These are phyloP conservation scores for Colletotrichum nymphaeae DNA, from an alignment of 2,329 filamentous ascomycete species.

Conservation along the genomic window DNA sequence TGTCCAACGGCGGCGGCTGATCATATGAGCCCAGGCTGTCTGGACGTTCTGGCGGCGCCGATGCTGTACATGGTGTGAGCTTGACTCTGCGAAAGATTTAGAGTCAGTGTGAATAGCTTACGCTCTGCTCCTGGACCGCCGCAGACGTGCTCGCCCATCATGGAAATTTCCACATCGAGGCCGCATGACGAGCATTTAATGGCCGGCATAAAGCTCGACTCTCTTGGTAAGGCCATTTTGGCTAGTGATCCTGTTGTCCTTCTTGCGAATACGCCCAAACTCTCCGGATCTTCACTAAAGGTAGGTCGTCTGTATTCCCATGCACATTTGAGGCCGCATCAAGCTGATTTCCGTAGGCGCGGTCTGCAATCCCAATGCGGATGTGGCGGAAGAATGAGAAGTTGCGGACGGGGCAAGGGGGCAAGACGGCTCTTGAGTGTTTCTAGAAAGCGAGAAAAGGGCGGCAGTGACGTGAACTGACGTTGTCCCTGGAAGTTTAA, in stretches of 20 bases:
- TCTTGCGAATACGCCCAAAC: background rate
- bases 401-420: background rate
- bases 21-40: slow-evolving; percentile 44
- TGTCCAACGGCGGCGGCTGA: slow-evolving; percentile 41
- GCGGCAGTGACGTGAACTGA: slow-evolving; percentile 29
- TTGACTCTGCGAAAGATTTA: slow-evolving; percentile 24
- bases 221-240: slow-evolving; percentile 64
- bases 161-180: slow-evolving; percentile 81
- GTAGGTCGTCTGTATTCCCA: slow-evolving; percentile 14
- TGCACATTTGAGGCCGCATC: slow-evolving; percentile 27
- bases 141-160: slow-evolving; percentile 89
- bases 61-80: slow-evolving; percentile 40
- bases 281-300: slow-evolving; percentile 8
- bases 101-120: slow-evolving; percentile 40
- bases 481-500: slow-evolving; percentile 17
- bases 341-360: slow-evolving; percentile 15
- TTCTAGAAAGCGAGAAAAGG: slow-evolving; percentile 23
- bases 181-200: slow-evolving; percentile 91
- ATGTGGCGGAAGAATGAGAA: background rate
- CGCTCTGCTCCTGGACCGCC: slow-evolving; percentile 57
- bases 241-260: slow-evolving; percentile 35
- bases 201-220: slow-evolving; percentile 79
- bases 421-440: slow-evolving; percentile 28
- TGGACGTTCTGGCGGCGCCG: slow-evolving; percentile 48
- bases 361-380: slow-evolving; percentile 7